Base-by-base conservation (phyloP, 345 rosid genomes). In the Microcos paniculata region DNA sequence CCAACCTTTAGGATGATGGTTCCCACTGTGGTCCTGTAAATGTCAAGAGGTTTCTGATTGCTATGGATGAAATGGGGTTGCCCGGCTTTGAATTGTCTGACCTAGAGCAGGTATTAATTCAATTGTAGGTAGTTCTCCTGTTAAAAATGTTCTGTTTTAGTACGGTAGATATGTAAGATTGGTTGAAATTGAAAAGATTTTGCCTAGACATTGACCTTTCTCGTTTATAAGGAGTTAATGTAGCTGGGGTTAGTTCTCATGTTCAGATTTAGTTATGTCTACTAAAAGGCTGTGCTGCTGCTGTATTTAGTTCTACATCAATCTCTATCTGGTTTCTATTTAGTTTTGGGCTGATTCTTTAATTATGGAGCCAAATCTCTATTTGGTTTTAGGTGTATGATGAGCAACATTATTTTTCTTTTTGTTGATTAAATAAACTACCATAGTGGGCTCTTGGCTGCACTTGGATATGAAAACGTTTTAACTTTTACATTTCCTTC, bases 11-110 rank as follows among this genome's bases (percentile, higher is more conserved):
- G 96, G 85, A 86, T 38, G 80, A 73, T 55, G 74, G 71, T 81
- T 74, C 67, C 55, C 85, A 83, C 68, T 83, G 85, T 73, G 86
- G 85, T 75, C 79, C 74, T 49, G 72, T 73, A 61, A 82, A 82
- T 21, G 70, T 91, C 56, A 78, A 79, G 80, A 78, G 76, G 73
- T 91, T 91, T 87, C 78, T 89, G 56, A 79, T 81, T 63, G 91
- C 85, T 52, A 85, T 89, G 91, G 94, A 89, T 78, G 94, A 87
- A 80, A 84, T 89, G 90, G 88, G 85, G 21, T 82, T 91, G 80
- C 89, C 90, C 35, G 86, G 86, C 74, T 91, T 91, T 85, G 92
- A 85, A 33, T 78, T 76, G 61, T 87, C 88, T 10, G 92, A 88
- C 79, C 76, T 89, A 79, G 85, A 89, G 65, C 89, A 89, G 92